phyloP scores from a whole-genome alignment of 768 basidiomycete species.

The Leucosporidium creatinivorum region DNA sequence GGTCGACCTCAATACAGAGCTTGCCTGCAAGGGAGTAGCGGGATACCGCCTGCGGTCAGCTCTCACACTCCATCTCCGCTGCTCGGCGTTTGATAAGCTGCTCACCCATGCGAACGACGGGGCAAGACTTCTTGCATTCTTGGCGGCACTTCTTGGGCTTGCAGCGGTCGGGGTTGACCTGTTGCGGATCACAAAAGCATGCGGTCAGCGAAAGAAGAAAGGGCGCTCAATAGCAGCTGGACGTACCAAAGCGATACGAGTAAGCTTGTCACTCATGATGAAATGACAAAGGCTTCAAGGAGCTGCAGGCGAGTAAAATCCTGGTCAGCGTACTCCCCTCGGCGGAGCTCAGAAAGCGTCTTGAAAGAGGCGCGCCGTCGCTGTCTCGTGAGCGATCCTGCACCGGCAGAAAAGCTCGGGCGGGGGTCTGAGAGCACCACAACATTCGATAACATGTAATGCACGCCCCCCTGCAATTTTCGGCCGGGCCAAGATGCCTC shows the following conservation, averaged over 20 bases:
- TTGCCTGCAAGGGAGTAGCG: constrained; percentile 55
- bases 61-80: not conserved
- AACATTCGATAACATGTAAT: too few relatives aligned
- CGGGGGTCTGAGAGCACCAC: too few relatives aligned
- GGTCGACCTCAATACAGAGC: constrained; percentile 94
- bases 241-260: constrained; percentile 74
- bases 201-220: not conserved
- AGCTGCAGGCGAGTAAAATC: too few relatives aligned
- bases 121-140: constrained; percentile 98
- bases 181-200: not conserved
- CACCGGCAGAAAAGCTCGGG: too few relatives aligned
- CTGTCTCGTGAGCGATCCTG: too few relatives aligned
- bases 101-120: constrained; percentile 93
- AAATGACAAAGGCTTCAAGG: not conserved
- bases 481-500: too few relatives aligned
- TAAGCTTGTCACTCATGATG: constrained; percentile 85
- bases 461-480: too few relatives aligned
- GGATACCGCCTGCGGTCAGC: not conserved
- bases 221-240: not conserved
- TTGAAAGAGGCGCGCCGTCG: too few relatives aligned
- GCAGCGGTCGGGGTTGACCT: constrained; percentile 67
- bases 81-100: not conserved
- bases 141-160: constrained; percentile 86
- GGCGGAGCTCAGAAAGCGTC: too few relatives aligned
- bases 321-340: too few relatives aligned